A percentile compares a stretch with the other conserved stretches of the same genome.
Evolutionary conservation across 2,329 filamentous ascomycete species (phyloP).

Genomic region (Penicillium glabrum): DNA sequence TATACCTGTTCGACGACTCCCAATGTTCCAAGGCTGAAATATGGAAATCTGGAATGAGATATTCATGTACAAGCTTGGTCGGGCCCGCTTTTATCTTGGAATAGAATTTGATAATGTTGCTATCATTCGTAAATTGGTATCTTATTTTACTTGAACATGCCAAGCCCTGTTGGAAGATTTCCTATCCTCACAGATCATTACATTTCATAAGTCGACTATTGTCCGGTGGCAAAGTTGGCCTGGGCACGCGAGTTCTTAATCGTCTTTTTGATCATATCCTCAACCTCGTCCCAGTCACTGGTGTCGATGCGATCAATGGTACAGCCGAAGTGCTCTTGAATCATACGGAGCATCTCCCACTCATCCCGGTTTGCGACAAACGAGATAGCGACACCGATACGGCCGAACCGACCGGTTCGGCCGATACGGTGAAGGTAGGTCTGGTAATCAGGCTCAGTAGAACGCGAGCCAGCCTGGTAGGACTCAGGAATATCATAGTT

Average conservation of each 20-base stretch:
- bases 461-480: slow-evolving; percentile 55
- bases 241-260: slow-evolving; percentile 61
- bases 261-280: slow-evolving; percentile 76
- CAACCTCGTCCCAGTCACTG: slow-evolving; percentile 86
- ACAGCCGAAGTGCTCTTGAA: slow-evolving; percentile 76
- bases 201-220: background rate
- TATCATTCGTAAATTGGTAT: slow-evolving; percentile 30
- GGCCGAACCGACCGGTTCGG: slow-evolving; percentile 92
- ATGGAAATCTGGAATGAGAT: background rate
- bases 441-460: slow-evolving; percentile 78
- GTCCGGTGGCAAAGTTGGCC: slow-evolving; percentile 31
- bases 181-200: slow-evolving; percentile 17
- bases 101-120: background rate
- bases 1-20: too few species aligned
- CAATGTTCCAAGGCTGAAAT: too few species aligned
- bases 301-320: slow-evolving; percentile 79
- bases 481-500: slow-evolving; percentile 85
- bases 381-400: slow-evolving; percentile 91
- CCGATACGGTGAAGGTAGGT: slow-evolving; percentile 98
- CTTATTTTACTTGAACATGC: slow-evolving; percentile 25
- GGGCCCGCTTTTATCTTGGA: background rate
- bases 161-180: background rate
- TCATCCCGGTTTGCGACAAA: slow-evolving; percentile 87
- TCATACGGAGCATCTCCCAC: slow-evolving; percentile 75
- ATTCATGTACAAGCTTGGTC: too few species aligned